These are phyloP conservation scores for Microbotryum lychnidis-dioicae DNA, from an alignment of 1,284 basidiomycete species.

Conservation along the genomic window DNA sequence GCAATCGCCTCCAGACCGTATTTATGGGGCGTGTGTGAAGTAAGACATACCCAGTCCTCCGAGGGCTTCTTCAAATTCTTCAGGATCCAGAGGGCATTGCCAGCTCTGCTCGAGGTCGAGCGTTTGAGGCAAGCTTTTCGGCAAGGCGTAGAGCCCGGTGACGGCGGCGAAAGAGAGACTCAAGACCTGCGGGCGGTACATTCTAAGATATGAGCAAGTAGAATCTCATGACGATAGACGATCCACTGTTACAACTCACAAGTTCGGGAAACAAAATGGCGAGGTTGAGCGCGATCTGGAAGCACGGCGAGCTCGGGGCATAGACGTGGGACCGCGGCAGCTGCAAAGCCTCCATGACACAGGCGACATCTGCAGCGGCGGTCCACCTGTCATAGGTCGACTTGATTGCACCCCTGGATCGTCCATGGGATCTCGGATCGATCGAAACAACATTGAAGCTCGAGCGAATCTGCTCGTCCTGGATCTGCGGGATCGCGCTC, in stretches of 20 bases:
- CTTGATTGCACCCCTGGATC: background rate
- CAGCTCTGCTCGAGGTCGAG: too few species aligned
- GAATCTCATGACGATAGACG: background rate
- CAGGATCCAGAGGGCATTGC: too few species aligned
- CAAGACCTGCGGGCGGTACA: background rate
- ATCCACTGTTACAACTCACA: background rate
- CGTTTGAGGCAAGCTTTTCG: too few species aligned
- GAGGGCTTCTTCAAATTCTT: too few species aligned
- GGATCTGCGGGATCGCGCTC: constrained; percentile 1
- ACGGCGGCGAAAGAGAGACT: background rate
- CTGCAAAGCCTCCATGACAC: constrained; percentile 11
- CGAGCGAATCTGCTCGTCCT: background rate
- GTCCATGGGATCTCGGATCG: constrained; percentile 10
- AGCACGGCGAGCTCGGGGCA: constrained; percentile 6
- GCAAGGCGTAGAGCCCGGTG: too few species aligned
- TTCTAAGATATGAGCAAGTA: background rate
- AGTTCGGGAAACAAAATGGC: constrained; percentile 9
- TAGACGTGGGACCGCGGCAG: constrained; percentile 4
- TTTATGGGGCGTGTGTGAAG: too few species aligned
- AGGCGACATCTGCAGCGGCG: constrained; percentile 15
- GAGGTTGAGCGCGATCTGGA: constrained; percentile 11
- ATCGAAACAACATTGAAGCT: constrained; percentile 13
- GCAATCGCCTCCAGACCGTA: too few species aligned
- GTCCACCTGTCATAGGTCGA: constrained; percentile 6
- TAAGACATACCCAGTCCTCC: too few species aligned